Base-by-base conservation (phyloP, 371 early-diverging fungal species). In the Nematocida ironsii region DNA sequence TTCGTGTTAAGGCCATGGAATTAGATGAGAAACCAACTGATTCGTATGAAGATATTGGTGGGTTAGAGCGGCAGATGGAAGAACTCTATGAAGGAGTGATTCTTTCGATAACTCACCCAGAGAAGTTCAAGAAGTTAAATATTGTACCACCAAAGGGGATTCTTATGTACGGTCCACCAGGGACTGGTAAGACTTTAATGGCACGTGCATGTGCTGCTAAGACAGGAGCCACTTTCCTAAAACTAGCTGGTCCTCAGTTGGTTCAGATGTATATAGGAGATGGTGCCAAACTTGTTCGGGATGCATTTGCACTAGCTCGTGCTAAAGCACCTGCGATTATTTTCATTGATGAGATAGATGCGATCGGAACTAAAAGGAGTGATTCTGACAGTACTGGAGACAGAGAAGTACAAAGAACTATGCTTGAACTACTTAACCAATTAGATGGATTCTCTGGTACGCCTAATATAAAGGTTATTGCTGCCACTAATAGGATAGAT, bases 271-370 rank as follows among this genome's bases (percentile, higher is more conserved):
- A 96, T 86, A 96, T 96, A 86, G 97, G 97, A 82, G 98, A 98
- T 88, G 92, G 93, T 85, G 94, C 95, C 57, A 90, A 96, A 82
- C 88, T 98, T 64, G 92, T 97, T 68, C 89, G 97, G 74, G 97
- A 96, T 88, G 96, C 97, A 95, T 97, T 98, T 91, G 93, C 92
- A 0, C 97, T 97, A 87, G 99, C 99, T 52, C 91, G 91, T 84
- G 94, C 95, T 82, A 96, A 95, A 86, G 94, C 95, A 76, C 99
- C 99, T 23, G 96, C 97, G 88, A 95, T 98, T 84, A 97, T 98
- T 70, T 98, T 98, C 86, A 96, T 98, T 94, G 99, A 98, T 88
- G 99, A 98, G 88, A 96, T 98, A 85, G 99, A 98, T 89, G 98
- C 99, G 47, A 97, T 98, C 88, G 99, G 99, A 85, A 96, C 97